Conservation (phyloP, 805 yeast species). For the Lipomyces sp. region DNA sequence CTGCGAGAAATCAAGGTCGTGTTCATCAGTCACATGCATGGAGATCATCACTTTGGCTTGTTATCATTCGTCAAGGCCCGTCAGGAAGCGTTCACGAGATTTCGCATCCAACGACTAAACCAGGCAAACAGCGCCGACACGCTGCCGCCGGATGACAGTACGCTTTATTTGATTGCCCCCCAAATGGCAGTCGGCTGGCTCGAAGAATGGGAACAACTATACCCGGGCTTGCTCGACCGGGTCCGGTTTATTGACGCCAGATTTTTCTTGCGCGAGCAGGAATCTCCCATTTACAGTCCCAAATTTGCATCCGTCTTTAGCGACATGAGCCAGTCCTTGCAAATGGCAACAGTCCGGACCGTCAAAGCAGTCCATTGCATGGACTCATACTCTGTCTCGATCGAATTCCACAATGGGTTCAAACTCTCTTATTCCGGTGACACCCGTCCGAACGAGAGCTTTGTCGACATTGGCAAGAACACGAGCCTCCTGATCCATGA, state of each 20-base stretch:
- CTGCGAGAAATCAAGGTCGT: slow-evolving; percentile 67
- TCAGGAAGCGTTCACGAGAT: slow-evolving; percentile 44
- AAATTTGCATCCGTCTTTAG: slow-evolving; percentile 1
- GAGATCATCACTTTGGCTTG: slow-evolving; percentile 94
- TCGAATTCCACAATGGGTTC: slow-evolving; percentile 56
- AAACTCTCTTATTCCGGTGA: slow-evolving; percentile 92
- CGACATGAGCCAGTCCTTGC: slow-evolving; percentile 40
- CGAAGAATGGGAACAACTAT: slow-evolving; percentile 67
- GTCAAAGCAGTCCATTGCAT: slow-evolving; percentile 85
- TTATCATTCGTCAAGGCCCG: slow-evolving; percentile 71
- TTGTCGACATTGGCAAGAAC: slow-evolving; percentile 66
- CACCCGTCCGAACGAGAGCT: slow-evolving; percentile 76
- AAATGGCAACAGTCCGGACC: slow-evolving; percentile 53
- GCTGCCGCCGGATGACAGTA: slow-evolving; percentile 38
- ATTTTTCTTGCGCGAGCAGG: neutral
- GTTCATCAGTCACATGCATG: slow-evolving; percentile 88
- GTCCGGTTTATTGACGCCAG: slow-evolving; percentile 19
- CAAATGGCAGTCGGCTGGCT: slow-evolving; percentile 72
- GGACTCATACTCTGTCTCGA: slow-evolving; percentile 72
- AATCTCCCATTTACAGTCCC: slow-evolving; percentile 1
- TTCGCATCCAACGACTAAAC: slow-evolving; percentile 37
- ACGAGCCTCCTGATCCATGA: slow-evolving; percentile 88
- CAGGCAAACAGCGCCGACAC: slow-evolving; percentile 48
- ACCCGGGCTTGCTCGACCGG: slow-evolving; percentile 12
- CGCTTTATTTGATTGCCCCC: slow-evolving; percentile 70